Evolutionary conservation across 371 early-diverging fungal species (phyloP), one percentile per base, ranked within the genome.

Genomic region (Apophysomyces sp.): DNA sequence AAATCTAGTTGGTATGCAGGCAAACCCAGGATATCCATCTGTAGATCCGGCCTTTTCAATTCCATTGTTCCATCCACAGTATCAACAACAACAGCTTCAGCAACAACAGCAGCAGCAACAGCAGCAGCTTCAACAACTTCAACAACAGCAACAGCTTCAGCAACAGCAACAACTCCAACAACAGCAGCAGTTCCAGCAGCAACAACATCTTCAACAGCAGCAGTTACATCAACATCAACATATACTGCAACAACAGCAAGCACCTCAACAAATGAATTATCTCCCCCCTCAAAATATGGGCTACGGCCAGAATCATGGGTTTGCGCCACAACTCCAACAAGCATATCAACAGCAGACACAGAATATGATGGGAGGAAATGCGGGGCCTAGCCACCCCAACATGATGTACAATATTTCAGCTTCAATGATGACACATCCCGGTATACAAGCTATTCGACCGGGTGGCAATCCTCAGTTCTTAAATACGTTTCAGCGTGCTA

Each of bases 391-490:
- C 15, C 57, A 68, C 55, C 69, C 63, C 24, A 61, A 58, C 41
- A 64, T 68, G 64, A 64, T 68, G 62, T 68, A 60, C 24, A 67
- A 58, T 52, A 67, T 58, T 16, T 57, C 63, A 29, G 57, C 66
- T 30, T 57, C 69, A 18, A 62, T 68, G 60, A 63, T 68, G 61
- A 26, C 62, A 4, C 69, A 60, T 7, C 69, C 64, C 4, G 57
- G 51, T 52, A 61, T 53, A 44, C 70, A 62, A 37, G 57, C 52
- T 29, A 63, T 67, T 37, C 57, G 58, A 34, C 57, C 64, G 3
- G 58, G 56, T 31, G n/a, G 53, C 11, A 66, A 65, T 54, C 61
- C 70, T 49, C 74, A 69, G 54, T 61, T 57, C 51, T 61, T 66
- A 26, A 67, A 69, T 26, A 60, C 61, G 16, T 67, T 61, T 44